phyloP scores from a whole-genome alignment of 352 stramenopile genomes.

The Phytopythium cucurbitacearum region DNA sequence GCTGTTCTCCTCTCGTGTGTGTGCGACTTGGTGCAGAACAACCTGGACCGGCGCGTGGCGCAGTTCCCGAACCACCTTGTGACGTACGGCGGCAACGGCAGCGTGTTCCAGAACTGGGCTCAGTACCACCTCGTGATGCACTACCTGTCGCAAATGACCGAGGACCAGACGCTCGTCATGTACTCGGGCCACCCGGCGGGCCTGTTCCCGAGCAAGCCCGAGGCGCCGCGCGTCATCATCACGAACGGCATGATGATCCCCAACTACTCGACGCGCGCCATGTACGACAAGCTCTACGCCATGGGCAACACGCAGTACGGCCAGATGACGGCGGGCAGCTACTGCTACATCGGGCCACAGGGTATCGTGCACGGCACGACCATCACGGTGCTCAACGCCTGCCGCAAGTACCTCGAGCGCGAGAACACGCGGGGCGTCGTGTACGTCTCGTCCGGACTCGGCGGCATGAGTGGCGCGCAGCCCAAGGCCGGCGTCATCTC shows the following conservation, averaged over 20 bases:
- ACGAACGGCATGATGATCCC: constrained; percentile 90
- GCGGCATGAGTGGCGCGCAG: constrained; percentile 86
- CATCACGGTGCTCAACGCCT: constrained; percentile 88
- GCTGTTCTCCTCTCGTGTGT: background rate
- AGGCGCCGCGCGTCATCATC: constrained; percentile 79
- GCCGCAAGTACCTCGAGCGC: constrained; percentile 80
- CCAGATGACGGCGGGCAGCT: constrained; percentile 89
- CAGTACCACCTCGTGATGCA: constrained; percentile 87
- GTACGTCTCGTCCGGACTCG: constrained; percentile 84
- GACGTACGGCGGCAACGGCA: constrained; percentile 88
- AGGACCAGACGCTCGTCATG: constrained; percentile 88
- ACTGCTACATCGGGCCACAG: constrained; percentile 90
- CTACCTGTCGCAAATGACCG: constrained; percentile 84
- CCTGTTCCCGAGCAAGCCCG: constrained; percentile 71
- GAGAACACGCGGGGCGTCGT: constrained; percentile 73
- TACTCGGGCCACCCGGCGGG: constrained; percentile 88
- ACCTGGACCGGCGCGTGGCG: constrained; percentile 80
- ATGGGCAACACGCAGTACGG: constrained; percentile 86
- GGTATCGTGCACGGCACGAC: constrained; percentile 89
- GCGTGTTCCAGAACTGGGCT: constrained; percentile 88
- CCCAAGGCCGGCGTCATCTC: constrained; percentile 83
- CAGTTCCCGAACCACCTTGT: constrained; percentile 87
- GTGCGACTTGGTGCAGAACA: constrained; percentile 38
- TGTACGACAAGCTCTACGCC: constrained; percentile 88
- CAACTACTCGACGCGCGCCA: constrained; percentile 83